phyloP scores from a whole-genome alignment of 2,329 filamentous ascomycete species.

The Cercospora sp. region DNA sequence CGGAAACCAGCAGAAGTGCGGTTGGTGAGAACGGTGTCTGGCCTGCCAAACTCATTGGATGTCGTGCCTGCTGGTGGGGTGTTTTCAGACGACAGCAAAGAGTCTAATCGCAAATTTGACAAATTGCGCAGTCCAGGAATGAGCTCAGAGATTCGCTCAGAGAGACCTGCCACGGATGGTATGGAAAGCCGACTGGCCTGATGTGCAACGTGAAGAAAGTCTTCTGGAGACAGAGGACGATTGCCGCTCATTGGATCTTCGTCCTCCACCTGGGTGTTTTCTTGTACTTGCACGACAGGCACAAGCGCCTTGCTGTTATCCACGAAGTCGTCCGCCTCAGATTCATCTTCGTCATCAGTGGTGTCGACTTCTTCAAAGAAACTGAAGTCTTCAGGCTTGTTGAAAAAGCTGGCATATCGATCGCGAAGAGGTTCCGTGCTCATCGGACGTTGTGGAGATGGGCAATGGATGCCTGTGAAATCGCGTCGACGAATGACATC shows the following conservation, averaged over 20 bases:
- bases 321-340: slow-evolving; percentile 19
- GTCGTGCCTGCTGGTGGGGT: slow-evolving; percentile 33
- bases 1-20: slow-evolving; percentile 42
- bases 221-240: slow-evolving; percentile 44
- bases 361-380: slow-evolving; percentile 28
- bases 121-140: slow-evolving; percentile 46
- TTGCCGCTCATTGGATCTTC: slow-evolving; percentile 26
- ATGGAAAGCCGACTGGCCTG: slow-evolving; percentile 50
- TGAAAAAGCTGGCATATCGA: slow-evolving; percentile 50
- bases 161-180: slow-evolving; percentile 48
- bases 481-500: slow-evolving; percentile 38
- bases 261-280: slow-evolving; percentile 28
- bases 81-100: slow-evolving; percentile 40
- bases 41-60: slow-evolving; percentile 28
- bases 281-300: slow-evolving; percentile 31
- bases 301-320: slow-evolving; percentile 26
- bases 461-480: slow-evolving; percentile 37
- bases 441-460: slow-evolving; percentile 40
- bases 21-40: slow-evolving; percentile 38
- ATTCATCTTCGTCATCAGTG: slow-evolving; percentile 26
- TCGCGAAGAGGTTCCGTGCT: slow-evolving; percentile 45
- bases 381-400: slow-evolving; percentile 43
- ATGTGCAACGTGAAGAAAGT: slow-evolving; percentile 43
- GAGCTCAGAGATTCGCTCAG: slow-evolving; percentile 49
- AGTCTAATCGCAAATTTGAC: slow-evolving; percentile 40